Evolutionary conservation across 2,329 filamentous ascomycete genomes (phyloP).

Genomic region (Tolypocladium tropicale): DNA sequence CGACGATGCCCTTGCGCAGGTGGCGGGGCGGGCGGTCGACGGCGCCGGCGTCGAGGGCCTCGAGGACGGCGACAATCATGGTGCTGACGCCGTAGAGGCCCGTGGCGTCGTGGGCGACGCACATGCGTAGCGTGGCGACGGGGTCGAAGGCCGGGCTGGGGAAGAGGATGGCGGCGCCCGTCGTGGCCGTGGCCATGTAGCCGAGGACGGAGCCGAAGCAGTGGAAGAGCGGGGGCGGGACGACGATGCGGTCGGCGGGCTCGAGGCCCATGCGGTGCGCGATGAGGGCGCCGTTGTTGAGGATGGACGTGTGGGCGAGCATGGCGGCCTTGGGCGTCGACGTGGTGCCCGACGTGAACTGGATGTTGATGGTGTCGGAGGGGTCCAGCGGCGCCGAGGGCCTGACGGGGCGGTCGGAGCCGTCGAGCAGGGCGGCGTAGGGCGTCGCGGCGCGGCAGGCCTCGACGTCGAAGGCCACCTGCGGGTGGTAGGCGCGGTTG

Average conservation of each 20-base stretch:
- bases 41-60: conserved; percentile 48
- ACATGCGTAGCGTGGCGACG: conserved; percentile 52
- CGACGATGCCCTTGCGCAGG: conserved; percentile 82
- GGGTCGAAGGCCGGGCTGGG: conserved; percentile 83
- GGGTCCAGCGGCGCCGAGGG: conserved; percentile 40
- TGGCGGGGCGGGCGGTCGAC: conserved; percentile 14
- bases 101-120: conserved; percentile 41
- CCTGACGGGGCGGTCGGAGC: conserved; percentile 21
- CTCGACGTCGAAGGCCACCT: conserved; percentile 32
- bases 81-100: conserved; percentile 83
- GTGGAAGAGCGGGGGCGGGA: conserved; percentile 76
- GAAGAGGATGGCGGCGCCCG: conserved; percentile 71
- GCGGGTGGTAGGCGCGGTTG: conserved; percentile 49
- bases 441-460: conserved; percentile 31
- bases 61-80: conserved; percentile 86
- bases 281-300: conserved; percentile 87
- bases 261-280: conserved; percentile 76
- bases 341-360: conserved; percentile 96
- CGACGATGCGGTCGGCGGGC: conserved; percentile 65
- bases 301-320: conserved; percentile 71
- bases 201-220: conserved; percentile 89
- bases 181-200: conserved; percentile 90
- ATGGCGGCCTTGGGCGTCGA: conserved; percentile 85
- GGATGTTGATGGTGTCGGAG: conserved; percentile 79
- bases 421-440: conserved; percentile 29